A percentile compares a stretch with the other conserved stretches of the same genome.
These are phyloP conservation scores for Glaciozyma martinii DNA, from an alignment of 768 basidiomycete species.

Conservation along the genomic window DNA sequence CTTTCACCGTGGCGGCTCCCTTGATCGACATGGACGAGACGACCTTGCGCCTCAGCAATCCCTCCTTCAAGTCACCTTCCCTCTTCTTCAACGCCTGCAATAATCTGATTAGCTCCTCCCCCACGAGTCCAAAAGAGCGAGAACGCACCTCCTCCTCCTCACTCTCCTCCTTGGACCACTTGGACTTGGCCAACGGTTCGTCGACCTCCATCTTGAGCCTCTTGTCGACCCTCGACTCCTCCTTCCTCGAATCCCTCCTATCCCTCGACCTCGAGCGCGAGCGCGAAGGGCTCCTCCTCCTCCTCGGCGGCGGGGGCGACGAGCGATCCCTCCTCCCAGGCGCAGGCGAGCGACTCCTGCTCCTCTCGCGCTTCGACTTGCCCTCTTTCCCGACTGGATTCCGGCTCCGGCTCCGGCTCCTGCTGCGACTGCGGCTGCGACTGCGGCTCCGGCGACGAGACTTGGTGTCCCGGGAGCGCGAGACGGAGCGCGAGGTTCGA, in stretches of 20 bases:
- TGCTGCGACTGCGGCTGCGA: background rate
- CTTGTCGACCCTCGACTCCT: background rate
- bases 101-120: too few relatives aligned
- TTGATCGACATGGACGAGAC: background rate
- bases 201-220: background rate
- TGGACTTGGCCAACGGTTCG: background rate
- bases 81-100: constrained; percentile 1
- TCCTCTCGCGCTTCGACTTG: too few relatives aligned
- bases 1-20: background rate
- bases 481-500: too few relatives aligned
- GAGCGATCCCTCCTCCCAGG: background rate
- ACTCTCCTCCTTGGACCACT: background rate
- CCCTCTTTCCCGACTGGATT: too few relatives aligned
- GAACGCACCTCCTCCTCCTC: constrained; percentile 4
- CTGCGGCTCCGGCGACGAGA: background rate
- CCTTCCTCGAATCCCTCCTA: too few relatives aligned
- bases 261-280: constrained; percentile 1
- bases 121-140: background rate
- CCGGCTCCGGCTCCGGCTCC: background rate
- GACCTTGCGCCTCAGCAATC: constrained; percentile 22
- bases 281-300: background rate
- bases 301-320: background rate
- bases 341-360: background rate
- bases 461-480: too few relatives aligned
- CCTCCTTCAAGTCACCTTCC: constrained; percentile 23